Base-by-base conservation (phyloP, 768 basidiomycete genomes). In the Leucosporidium yakuticum region DNA sequence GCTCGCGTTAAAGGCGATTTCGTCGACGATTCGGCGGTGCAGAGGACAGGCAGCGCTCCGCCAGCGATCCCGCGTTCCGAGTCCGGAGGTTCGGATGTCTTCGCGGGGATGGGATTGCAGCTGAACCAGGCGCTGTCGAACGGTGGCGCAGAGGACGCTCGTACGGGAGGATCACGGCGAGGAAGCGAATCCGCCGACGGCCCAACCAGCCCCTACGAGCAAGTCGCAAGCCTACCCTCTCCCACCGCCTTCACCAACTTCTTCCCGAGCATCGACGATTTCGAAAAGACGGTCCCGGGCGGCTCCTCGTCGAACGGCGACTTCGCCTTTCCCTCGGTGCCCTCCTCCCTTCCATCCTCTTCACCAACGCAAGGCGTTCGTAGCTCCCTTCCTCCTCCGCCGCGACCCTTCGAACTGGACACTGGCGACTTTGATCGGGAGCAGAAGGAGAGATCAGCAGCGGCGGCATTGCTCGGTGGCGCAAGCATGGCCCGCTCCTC, bases 181-280 rank as follows among this genome's bases (percentile, higher is more conserved):
- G 14, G 31, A 39, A 4, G 19, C 19, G 12, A 34, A 53, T 49
- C 48, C 54, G 3, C 62, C 58, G 1, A 49, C 59, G 25, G 4
- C 55, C 21, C 57, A 68, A 49, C 60, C 4, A 9, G n/a, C 9
- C 59, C 49, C 2, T 25, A 27, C n/a, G 47, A 47, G 11, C 51
- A 47, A 4, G 9, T 17, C 4, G 20, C 23, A 20, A 61, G 57
- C 29, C 27, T 57, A 4, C 36, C 57, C 1, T 60, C 51, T 0
- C 51, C 69, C 19, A 21, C 57, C 17, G 21, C 50, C n/a, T 72
- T 69, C 15, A 39, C 4, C 1, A 17, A 48, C 23, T 11, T 20
- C 8, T 69, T 72, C 44, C 71, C 71, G 7, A 66, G 64, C 39
- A 36, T 72, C 48, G 68, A 69, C 55, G 70, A 71, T 36, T 60